phyloP scores from a whole-genome alignment of 805 yeast species.

The Monosporozyma solicola region DNA sequence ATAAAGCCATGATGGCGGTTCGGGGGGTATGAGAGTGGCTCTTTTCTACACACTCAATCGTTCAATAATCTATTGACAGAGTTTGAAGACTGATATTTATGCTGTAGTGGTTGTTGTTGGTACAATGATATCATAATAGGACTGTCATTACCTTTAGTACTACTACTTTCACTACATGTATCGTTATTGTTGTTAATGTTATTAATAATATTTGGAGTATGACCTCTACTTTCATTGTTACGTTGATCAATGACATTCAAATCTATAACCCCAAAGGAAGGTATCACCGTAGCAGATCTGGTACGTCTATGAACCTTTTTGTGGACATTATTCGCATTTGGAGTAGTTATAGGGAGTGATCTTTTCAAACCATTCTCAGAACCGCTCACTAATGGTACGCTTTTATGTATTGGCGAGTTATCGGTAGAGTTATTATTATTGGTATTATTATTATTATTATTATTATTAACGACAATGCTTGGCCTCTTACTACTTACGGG shows the following conservation, averaged over 20 bases:
- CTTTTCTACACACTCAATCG: neutral
- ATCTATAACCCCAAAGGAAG: slow-evolving; percentile 26
- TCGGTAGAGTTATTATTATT: neutral
- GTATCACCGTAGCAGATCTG: slow-evolving; percentile 12
- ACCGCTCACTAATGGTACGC: neutral
- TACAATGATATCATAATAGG: slow-evolving; percentile 7
- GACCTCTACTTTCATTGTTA: neutral
- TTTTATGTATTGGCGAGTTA: neutral
- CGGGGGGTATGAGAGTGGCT: too few species aligned
- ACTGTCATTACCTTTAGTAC: slow-evolving; percentile 13
- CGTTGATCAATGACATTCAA: slow-evolving; percentile 18
- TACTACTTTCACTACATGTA: slow-evolving; percentile 28
- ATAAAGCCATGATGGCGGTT: neutral
- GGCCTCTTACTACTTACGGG: neutral
- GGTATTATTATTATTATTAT: too few species aligned
- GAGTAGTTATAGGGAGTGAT: neutral
- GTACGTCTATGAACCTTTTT: slow-evolving; percentile 18
- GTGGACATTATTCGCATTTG: neutral
- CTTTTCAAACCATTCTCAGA: neutral
- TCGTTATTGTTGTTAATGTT: slow-evolving; percentile 5
- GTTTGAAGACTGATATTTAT: slow-evolving; percentile 13
- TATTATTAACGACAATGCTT: neutral
- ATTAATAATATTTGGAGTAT: neutral
- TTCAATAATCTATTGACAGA: slow-evolving; percentile 8
- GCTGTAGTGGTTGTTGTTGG: neutral